These are phyloP conservation scores for Austroboletus festivus DNA, from an alignment of 768 basidiomycete genomes.

Conservation along the genomic window DNA sequence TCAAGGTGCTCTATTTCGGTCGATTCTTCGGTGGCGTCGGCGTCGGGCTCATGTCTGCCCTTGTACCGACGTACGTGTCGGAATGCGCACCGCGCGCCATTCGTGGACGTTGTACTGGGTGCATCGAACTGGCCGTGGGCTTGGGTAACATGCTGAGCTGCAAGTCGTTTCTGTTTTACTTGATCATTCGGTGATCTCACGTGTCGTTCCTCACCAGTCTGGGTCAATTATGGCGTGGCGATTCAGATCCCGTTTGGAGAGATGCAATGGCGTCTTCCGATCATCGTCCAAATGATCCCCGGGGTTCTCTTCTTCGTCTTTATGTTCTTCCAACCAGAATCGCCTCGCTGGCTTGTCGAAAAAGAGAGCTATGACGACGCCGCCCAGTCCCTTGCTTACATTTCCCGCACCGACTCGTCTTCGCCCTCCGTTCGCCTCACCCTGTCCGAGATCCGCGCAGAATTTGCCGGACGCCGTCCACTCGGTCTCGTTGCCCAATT, in stretches of 20 bases:
- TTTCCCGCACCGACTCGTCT: constrained; percentile 28
- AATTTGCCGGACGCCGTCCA: constrained; percentile 42
- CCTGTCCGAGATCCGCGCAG: constrained; percentile 47
- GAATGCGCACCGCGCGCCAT: constrained; percentile 48
- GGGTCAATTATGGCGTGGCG: constrained; percentile 46
- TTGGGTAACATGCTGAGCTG: constrained; percentile 36
- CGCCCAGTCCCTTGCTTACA: constrained; percentile 37
- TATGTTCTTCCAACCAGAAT: constrained; percentile 52
- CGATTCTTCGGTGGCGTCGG: constrained; percentile 62
- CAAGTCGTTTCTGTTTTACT: constrained; percentile 19
- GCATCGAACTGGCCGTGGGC: constrained; percentile 35
- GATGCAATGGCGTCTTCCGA: constrained; percentile 52
- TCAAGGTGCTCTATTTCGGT: constrained; percentile 43
- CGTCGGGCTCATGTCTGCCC: constrained; percentile 50
- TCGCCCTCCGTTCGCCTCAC: constrained; percentile 36
- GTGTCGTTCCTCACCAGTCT: too few species aligned
- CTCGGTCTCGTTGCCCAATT: constrained; percentile 37
- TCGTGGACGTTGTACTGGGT: constrained; percentile 48
- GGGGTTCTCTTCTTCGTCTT: constrained; percentile 45
- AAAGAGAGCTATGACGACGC: constrained; percentile 42
- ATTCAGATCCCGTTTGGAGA: constrained; percentile 36
- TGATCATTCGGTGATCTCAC: too few species aligned
- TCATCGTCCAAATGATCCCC: constrained; percentile 51
- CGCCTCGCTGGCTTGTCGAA: constrained; percentile 56
- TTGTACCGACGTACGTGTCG: constrained; percentile 50